Base-by-base conservation (phyloP, 805 yeast genomes). In the Wickerhamomyces bisporus region DNA sequence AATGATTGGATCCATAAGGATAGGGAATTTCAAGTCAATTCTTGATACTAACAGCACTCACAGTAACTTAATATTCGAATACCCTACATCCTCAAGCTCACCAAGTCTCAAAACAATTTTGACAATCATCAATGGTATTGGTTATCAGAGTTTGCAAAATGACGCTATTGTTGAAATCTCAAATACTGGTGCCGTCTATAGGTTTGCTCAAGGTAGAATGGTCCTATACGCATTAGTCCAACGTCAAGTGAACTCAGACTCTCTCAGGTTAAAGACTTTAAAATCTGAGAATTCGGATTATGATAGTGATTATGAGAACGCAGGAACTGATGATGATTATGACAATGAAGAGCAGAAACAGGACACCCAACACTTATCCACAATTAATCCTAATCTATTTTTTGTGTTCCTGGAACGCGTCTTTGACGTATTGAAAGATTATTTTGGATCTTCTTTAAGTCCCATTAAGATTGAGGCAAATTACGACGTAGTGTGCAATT, bases 401-500 rank as follows among this genome's bases (percentile, higher is more conserved):
- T 67, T 69, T 42, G 70, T 70, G 18, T 73, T 84, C 40, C 57
- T 79, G 17, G 62, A 65, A 20, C 58, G 70, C 21, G 57, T 85
- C 17, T 64, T 79, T 12, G 70, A 59, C 15, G 70, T 70, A 0
- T 64, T 85, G 46, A 63, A 68, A 34, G 79, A 75, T 39, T 85
- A 79, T 57, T 81, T 86, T 44, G 71, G 70, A 14, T 48, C 57
- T 3, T 79, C 79, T 2, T 53, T 88, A 23, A 69, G 77, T 3
- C 58, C 75, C 2, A 53, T 72, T 19, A 82, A 79, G 47, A 61
- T 93, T 10, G 80, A 74, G 38, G 73, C 81, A 32, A 82, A 87
- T 52, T 72, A 71, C 46, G 94, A 87, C 52, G 76, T 84, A 2
- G 60, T 88, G 32, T 71, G 83, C 24, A 65, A 87, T 49, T 60